Base-by-base conservation (phyloP, 257 asterid genomes). In the Thymus mandschuricus region DNA sequence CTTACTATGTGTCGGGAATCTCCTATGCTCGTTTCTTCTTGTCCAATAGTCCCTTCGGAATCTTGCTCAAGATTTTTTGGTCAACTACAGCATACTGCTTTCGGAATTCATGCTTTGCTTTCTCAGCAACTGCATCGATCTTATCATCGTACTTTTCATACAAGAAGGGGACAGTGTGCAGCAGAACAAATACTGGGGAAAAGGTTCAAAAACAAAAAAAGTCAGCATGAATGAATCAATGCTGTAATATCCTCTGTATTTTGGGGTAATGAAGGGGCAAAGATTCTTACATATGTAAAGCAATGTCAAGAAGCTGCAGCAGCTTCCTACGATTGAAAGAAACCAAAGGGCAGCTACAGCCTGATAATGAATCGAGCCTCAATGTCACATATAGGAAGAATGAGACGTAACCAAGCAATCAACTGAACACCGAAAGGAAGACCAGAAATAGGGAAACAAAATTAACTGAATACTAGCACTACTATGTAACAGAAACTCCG, bases 61-160 rank as follows among this genome's bases (percentile, higher is more conserved):
- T 82, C 83, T 86, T 92, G 78, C 95, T 81, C 80, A 94, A 75
- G 46, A 88, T 89, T 83, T 86, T 87, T 1, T 72, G 86, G 51
- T 94, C 91, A 28, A 94, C 72, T 10, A 85, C 88, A 0, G 92
- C 93, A 79, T 89, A 91, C 49, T 79, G 95, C 78, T 92, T 92
- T 85, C 79, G 86, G 78, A 95, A 72, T 81, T 82, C 90, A 8
- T 66, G 78, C 77, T 76, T 72, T 35, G 89, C 99, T 73, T 86
- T 89, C 82, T 92, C 95, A 1, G 89, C 93, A 40, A 76, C 75
- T 28, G 89, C 83, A 77, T 94, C 97, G 1, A 94, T 79, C 83
- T 89, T 84, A 55, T 89, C 96, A 10, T 88, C 96, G 3, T 89
- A 94, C 73, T 87, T 94, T 82, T 95, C 98, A 31, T 86, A 95